Evolutionary conservation across 1,284 basidiomycete genomes (phyloP).

Genomic region (Ceratobasidium sp.): DNA sequence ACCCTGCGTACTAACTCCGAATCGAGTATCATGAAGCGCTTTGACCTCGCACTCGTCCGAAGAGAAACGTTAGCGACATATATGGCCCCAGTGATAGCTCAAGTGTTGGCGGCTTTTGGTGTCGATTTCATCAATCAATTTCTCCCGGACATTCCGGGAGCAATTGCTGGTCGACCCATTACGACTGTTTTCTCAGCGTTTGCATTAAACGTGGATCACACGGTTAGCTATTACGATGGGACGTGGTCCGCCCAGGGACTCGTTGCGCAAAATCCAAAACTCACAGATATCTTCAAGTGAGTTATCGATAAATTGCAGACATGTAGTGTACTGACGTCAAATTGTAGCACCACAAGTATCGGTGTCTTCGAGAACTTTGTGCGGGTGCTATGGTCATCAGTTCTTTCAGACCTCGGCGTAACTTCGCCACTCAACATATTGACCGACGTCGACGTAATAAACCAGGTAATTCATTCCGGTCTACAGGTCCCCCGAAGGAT

Average conservation of each 20-base stretch:
- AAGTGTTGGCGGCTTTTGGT: not conserved
- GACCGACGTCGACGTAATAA: not conserved
- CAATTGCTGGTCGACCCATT: not conserved
- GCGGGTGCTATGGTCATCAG: not conserved
- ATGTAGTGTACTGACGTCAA: not conserved
- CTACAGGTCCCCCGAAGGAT: not conserved
- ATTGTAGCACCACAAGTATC: not conserved
- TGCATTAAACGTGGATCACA: not conserved
- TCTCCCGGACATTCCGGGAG: not conserved
- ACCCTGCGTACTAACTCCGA: not conserved
- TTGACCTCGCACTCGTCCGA: not conserved
- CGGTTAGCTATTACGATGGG: too few species aligned
- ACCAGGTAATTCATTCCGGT: not conserved
- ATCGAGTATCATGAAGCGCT: not conserved
- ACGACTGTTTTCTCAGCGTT: not conserved
- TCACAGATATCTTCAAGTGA: too few species aligned
- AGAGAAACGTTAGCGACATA: not conserved
- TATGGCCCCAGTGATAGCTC: not conserved
- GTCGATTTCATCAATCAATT: constrained; percentile 9
- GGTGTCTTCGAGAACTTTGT: constrained; percentile 4
- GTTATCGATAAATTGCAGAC: too few species aligned
- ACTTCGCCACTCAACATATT: not conserved
- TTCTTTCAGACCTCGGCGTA: not conserved
- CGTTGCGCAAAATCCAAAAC: too few species aligned
- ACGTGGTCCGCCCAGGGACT: too few species aligned